Percentiles rank a stretch among this genome's conserved stretches.
Conservation (phyloP, 2,329 filamentous ascomycete genomes). For the Trichophaea hybrida region DNA sequence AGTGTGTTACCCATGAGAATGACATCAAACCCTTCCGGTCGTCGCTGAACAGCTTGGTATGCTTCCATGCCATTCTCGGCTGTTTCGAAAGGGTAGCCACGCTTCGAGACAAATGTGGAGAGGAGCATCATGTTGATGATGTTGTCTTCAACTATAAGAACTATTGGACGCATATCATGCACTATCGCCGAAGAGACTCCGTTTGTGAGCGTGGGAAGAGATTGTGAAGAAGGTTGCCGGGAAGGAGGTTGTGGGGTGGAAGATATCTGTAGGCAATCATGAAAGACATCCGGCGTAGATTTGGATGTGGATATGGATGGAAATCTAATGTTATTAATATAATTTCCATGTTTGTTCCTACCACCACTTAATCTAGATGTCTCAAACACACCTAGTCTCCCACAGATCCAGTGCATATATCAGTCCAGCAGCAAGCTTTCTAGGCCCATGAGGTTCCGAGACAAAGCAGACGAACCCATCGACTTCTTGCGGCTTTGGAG, state of each 20-base stretch:
- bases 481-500: background rate
- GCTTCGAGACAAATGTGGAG: constrained; percentile 30
- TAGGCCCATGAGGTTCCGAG: too few relatives aligned
- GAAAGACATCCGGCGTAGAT: background rate
- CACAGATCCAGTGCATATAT: too few relatives aligned
- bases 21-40: constrained; percentile 30
- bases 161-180: background rate
- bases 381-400: too few relatives aligned
- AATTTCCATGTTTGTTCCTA: too few relatives aligned
- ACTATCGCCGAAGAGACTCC: background rate
- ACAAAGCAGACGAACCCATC: constrained; percentile 6
- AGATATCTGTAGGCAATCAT: background rate
- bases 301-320: background rate
- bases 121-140: constrained; percentile 33
- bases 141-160: constrained; percentile 34
- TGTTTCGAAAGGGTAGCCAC: constrained; percentile 31
- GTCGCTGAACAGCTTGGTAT: constrained; percentile 32
- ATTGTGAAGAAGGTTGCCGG: background rate
- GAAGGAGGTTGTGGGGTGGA: background rate
- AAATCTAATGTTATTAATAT: background rate
- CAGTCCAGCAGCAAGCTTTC: too few relatives aligned
- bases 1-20: constrained; percentile 35
- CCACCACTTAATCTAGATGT: too few relatives aligned
- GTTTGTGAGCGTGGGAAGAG: constrained; percentile 1
- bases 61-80: constrained; percentile 38